phyloP scores from a whole-genome alignment of 495 filamentous ascomycete genomes.

The Daldinia vernicosa region DNA sequence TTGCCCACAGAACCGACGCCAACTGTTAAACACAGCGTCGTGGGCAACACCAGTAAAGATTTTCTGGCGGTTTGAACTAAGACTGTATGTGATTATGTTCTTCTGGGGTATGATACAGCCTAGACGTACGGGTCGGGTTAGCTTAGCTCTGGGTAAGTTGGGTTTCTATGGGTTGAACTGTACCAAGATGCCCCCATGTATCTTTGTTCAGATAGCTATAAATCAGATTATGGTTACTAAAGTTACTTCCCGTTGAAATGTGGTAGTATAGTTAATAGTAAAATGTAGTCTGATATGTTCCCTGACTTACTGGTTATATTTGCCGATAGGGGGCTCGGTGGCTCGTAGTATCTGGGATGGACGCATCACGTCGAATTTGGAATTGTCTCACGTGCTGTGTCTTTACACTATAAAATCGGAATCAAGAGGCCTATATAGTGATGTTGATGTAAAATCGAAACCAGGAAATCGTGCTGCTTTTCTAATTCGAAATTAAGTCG shows the following conservation, averaged over 20 bases:
- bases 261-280: neutral
- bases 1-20: constrained; percentile 66
- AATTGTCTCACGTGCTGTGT: neutral
- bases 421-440: neutral
- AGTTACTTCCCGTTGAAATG: neutral
- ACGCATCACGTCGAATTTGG: constrained; percentile 14
- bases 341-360: constrained; percentile 32
- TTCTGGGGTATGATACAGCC: constrained; percentile 50
- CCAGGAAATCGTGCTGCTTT: neutral
- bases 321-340: constrained; percentile 26
- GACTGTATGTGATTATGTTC: constrained; percentile 60
- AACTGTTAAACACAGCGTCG: constrained; percentile 67
- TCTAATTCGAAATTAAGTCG: neutral
- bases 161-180: neutral
- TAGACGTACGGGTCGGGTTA: neutral
- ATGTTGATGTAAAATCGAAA: neutral
- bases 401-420: neutral
- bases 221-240: neutral
- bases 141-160: neutral
- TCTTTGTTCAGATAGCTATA: constrained; percentile 36
- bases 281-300: neutral
- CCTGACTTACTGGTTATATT: constrained; percentile 34
- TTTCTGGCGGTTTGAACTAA: constrained; percentile 61
- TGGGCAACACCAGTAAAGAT: constrained; percentile 61
- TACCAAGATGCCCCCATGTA: constrained; percentile 34